Percentiles rank a stretch among this genome's conserved stretches.
Conservation (phyloP, 148 eudicot species). For the Rhododendron molle region DNA sequence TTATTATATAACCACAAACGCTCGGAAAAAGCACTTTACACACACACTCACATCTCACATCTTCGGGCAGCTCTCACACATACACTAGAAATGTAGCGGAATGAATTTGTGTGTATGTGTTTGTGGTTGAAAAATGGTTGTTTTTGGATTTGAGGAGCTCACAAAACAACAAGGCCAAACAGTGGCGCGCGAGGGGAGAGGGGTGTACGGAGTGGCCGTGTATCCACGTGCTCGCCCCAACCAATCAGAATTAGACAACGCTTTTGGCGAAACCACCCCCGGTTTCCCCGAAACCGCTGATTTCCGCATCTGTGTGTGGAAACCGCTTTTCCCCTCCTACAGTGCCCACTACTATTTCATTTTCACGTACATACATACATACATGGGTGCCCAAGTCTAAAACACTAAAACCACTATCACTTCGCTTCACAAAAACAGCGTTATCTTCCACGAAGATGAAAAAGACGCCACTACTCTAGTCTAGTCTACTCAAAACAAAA, state of each 20-base stretch:
- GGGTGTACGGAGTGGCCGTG: not conserved
- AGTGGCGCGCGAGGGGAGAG: too few relatives aligned
- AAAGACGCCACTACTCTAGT: too few relatives aligned
- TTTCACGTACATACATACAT: not conserved
- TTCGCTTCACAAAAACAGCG: not conserved
- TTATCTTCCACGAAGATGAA: not conserved
- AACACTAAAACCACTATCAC: not conserved
- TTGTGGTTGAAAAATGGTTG: too few relatives aligned
- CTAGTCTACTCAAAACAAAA: too few relatives aligned
- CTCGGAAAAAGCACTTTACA: too few relatives aligned
- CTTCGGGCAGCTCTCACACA: too few relatives aligned
- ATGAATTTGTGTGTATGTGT: too few relatives aligned
- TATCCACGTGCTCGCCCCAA: not conserved
- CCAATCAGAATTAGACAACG: conserved; percentile 47
- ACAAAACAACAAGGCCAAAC: too few relatives aligned
- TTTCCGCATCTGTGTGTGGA: not conserved
- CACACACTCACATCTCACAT: too few relatives aligned
- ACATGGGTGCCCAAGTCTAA: not conserved
- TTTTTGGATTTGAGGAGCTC: too few relatives aligned
- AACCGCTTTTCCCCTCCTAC: not conserved
- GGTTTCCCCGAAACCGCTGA: conserved; percentile 28
- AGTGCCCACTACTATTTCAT: not conserved
- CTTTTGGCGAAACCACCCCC: conserved; percentile 35
- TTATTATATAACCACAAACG: too few relatives aligned
- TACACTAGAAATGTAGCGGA: too few relatives aligned